Evolutionary conservation across 306 rosid genomes (phyloP), one percentile per base, ranked within the genome.

Genomic region (Acacia melanoxylon): DNA sequence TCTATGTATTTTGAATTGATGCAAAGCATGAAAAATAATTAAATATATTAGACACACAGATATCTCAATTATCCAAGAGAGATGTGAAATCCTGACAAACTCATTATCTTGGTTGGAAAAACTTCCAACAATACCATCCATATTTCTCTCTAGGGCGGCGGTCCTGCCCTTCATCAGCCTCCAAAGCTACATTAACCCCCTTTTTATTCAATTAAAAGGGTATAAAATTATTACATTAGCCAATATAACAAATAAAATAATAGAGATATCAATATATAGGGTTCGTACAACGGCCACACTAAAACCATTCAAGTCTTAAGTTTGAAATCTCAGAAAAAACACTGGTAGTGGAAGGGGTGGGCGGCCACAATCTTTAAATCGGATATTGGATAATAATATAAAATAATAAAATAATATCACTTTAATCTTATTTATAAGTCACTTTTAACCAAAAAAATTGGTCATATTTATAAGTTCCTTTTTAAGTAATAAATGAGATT

Each of bases 31-130:
- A n/a, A 52, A 22, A 58, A 24, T n/a, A n/a, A n/a, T n/a, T n/a
- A n/a, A n/a, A n/a, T n/a, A n/a, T n/a, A n/a, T n/a, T n/a, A n/a
- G n/a, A n/a, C 13, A 2, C 6, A 62, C 2, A 12, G 2, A 61
- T 12, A 10, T 61, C 37, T 61, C 68, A 61, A 25, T 25, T 24
- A 61, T 61, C 19, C 8, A 61, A 71, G 42, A 71, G 42, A 42
- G 76, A 72, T 52, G 69, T 78, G 76, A 78, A 42, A 83, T 46
- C 8, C 74, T 83, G 78, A 77, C 78, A 71, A 48, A 54, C 72
- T 45, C 72, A 37, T 51, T 68, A 42, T 22, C 42, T 40, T 16
- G 33, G 25, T 20, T 8, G 33, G 15, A 61, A 58, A 61, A 44
- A 31, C 75, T 73, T 54, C 52, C 56, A 78, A 79, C 71, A 63